Evolutionary conservation across 2,329 filamentous ascomycete species (phyloP).

Genomic region (Ophiostoma ips): DNA sequence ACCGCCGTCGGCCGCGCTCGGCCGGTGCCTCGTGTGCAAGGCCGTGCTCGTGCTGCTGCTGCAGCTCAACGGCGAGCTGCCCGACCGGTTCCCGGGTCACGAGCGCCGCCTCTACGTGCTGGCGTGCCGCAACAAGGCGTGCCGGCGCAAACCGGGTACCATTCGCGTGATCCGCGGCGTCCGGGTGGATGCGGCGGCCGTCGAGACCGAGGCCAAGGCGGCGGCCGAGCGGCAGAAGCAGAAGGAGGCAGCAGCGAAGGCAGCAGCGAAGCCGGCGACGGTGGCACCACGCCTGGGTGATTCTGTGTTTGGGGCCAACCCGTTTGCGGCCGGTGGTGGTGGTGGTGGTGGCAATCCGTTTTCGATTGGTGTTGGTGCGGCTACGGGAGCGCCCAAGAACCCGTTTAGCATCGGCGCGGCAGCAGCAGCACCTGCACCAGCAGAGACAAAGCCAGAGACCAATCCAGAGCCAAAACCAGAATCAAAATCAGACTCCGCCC

Average conservation of each 20-base stretch:
- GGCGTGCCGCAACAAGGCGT: constrained; percentile 62
- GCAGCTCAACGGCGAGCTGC: constrained; percentile 82
- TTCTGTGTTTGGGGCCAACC: constrained; percentile 52
- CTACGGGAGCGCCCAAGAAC: constrained; percentile 10
- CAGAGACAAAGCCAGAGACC: neutral
- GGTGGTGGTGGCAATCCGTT: constrained; percentile 18
- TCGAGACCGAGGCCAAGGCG: constrained; percentile 12
- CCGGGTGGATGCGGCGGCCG: constrained; percentile 28
- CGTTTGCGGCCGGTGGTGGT: constrained; percentile 22
- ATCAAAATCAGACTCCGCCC: neutral
- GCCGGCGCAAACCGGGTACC: constrained; percentile 70
- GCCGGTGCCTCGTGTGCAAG: constrained; percentile 79
- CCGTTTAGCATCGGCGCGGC: constrained; percentile 13
- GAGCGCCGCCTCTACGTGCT: constrained; percentile 82
- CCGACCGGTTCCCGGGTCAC: constrained; percentile 72
- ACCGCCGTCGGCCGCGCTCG: constrained; percentile 56
- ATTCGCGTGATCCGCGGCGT: constrained; percentile 62
- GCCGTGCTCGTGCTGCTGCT: constrained; percentile 71
- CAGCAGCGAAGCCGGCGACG: constrained; percentile 17
- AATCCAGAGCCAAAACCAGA: constrained; percentile 15
- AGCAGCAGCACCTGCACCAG: neutral
- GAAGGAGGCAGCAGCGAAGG: constrained; percentile 19
- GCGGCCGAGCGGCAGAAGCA: constrained; percentile 18
- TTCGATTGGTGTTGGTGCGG: constrained; percentile 14
- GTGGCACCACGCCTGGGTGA: constrained; percentile 40